Evolutionary conservation across 768 basidiomycete genomes (phyloP).

Genomic region (Paxillus rubicundulus): DNA sequence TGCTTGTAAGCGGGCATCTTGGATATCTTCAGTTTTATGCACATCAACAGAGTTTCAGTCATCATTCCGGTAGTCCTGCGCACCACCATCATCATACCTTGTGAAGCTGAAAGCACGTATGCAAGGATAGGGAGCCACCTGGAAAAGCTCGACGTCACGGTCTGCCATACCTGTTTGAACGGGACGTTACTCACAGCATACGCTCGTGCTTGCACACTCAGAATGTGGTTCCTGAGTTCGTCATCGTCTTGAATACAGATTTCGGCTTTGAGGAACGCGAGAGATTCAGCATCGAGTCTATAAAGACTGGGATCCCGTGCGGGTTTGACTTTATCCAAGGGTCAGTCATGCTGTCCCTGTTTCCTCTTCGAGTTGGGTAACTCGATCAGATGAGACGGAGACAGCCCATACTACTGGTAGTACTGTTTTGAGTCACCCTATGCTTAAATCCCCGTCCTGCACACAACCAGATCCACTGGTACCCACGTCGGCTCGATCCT

Average conservation of each 20-base stretch:
- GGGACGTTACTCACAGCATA: slow-evolving; percentile 24
- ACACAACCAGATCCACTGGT: no score
- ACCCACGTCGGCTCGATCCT: no score
- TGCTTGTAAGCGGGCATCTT: slow-evolving; percentile 19
- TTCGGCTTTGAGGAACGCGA: slow-evolving; percentile 27
- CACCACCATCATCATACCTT: slow-evolving; percentile 4
- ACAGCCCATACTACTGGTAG: no score
- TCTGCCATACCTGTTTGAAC: neutral
- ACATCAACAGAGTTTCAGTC: no score
- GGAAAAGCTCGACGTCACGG: neutral
- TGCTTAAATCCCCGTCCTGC: no score
- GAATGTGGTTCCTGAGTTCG: slow-evolving; percentile 31
- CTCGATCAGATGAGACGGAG: no score
- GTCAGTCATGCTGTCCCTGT: no score
- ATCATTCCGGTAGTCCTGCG: neutral
- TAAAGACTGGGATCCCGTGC: slow-evolving; percentile 18
- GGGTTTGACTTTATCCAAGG: neutral
- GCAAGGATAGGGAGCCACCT: slow-evolving; percentile 26
- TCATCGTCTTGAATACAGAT: slow-evolving; percentile 32
- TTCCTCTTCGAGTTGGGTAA: no score
- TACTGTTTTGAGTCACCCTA: no score
- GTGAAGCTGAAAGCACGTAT: slow-evolving; percentile 20
- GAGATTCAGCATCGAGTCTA: slow-evolving; percentile 6
- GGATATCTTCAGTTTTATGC: slow-evolving; percentile 20
- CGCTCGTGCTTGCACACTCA: slow-evolving; percentile 33